Evolutionary conservation across 129 eudicot genomes (phyloP).

Genomic region (Centrapalus pauciflorus): DNA sequence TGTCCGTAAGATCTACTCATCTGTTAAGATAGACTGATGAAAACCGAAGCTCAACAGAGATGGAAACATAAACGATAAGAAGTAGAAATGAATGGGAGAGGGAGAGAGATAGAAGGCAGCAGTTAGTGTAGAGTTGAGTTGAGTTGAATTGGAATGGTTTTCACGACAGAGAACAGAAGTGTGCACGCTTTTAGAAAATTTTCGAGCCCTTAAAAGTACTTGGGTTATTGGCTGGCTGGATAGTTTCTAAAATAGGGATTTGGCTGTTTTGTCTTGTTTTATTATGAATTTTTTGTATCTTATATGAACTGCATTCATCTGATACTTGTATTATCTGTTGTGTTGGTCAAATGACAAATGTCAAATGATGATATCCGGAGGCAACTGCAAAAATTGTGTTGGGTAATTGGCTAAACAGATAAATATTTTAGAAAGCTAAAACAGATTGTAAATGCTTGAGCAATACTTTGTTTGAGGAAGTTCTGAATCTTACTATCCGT

Average conservation of each 20-base stretch:
- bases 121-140: constrained; percentile 31
- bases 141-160: background rate
- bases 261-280: background rate
- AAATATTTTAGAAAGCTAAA: too few species aligned
- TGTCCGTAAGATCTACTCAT: constrained; percentile 71
- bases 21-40: constrained; percentile 77
- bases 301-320: constrained; percentile 25
- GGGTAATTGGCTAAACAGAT: too few species aligned
- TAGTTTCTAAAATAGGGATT: constrained; percentile 10
- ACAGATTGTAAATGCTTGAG: too few species aligned
- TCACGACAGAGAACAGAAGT: constrained; percentile 10
- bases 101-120: constrained; percentile 18
- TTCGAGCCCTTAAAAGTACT: constrained; percentile 15
- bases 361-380: too few species aligned
- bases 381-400: background rate
- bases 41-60: background rate
- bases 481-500: too few species aligned
- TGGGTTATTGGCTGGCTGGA: constrained; percentile 18
- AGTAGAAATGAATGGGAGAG: constrained; percentile 12
- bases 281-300: constrained; percentile 25
- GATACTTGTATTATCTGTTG: constrained; percentile 14
- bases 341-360: constrained; percentile 10
- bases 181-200: constrained; percentile 1
- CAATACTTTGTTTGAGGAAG: too few species aligned
- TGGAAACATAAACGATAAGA: background rate